Percentiles rank a stretch among this genome's conserved stretches.
These are phyloP conservation scores for Phytophthora brassicae DNA, from an alignment of 352 stramenopile species.

Conservation along the genomic window DNA sequence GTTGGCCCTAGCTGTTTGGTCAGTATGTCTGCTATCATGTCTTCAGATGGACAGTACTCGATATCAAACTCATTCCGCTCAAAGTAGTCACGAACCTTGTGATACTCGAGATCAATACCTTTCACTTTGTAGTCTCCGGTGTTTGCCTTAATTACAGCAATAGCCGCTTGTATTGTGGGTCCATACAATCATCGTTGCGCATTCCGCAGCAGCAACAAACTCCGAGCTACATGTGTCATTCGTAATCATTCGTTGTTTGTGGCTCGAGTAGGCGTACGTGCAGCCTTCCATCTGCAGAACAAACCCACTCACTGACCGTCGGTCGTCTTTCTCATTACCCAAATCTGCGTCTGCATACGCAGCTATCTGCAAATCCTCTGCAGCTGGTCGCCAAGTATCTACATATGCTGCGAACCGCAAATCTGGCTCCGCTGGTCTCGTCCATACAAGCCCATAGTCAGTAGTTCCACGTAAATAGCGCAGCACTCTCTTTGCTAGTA, in stretches of 20 bases:
- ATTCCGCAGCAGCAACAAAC: conserved; percentile 7
- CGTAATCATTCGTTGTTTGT: conserved; percentile 3
- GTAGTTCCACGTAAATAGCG: conserved; percentile 1
- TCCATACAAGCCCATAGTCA: conserved; percentile 4
- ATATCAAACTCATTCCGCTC: background rate
- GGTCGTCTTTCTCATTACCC: conserved; percentile 14
- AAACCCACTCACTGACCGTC: conserved; percentile 6
- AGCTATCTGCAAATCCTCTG: background rate
- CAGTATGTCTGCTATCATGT: background rate
- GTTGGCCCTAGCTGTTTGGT: background rate
- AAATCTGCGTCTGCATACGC: conserved; percentile 9
- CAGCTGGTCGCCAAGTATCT: conserved; percentile 2
- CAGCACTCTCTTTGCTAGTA: conserved; percentile 1
- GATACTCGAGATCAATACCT: conserved; percentile 2
- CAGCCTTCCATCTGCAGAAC: conserved; percentile 7
- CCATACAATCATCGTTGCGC: conserved; percentile 11
- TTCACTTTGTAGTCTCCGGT: conserved; percentile 17
- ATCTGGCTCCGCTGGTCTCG: background rate
- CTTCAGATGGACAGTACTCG: background rate
- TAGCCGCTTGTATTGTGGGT: conserved; percentile 9
- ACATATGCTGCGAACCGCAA: conserved; percentile 1
- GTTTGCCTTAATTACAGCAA: conserved; percentile 2
- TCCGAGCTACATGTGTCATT: conserved; percentile 4
- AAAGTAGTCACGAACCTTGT: background rate
- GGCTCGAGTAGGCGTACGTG: background rate